Percentiles rank a stretch among this genome's conserved stretches.
phyloP scores from a whole-genome alignment of 352 stramenopile genomes.

The Phytophthora pisi region DNA sequence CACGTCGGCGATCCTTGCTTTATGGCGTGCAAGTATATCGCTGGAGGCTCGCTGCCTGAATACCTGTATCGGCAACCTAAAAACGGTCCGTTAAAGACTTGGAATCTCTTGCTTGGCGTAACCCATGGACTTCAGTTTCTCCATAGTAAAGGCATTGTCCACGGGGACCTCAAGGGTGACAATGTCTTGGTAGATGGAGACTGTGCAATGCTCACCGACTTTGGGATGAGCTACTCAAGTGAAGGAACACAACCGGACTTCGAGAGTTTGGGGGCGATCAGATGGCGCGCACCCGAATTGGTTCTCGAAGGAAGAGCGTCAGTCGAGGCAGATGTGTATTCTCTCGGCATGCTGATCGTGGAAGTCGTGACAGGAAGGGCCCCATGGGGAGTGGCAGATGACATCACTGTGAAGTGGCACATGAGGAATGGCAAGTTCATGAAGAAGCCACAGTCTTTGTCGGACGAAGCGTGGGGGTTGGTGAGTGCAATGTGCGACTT shows the following conservation, averaged over 20 bases:
- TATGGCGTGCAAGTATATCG: conserved; percentile 10
- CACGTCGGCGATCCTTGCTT: conserved; percentile 3
- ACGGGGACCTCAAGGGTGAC: conserved; percentile 7
- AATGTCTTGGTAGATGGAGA: conserved; percentile 9
- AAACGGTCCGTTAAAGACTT: neutral
- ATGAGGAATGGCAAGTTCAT: conserved; percentile 3
- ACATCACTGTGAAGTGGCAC: neutral
- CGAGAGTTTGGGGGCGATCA: conserved; percentile 2
- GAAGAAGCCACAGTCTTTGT: neutral
- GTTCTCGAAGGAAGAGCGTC: neutral
- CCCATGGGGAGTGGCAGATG: neutral
- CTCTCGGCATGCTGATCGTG: conserved; percentile 10
- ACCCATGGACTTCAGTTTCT: conserved; percentile 5
- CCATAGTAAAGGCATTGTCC: conserved; percentile 5
- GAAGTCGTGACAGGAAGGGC: neutral
- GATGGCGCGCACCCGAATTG: conserved; percentile 9
- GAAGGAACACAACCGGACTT: neutral
- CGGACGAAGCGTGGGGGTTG: conserved; percentile 6
- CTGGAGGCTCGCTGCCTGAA: neutral
- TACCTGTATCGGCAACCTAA: conserved; percentile 4
- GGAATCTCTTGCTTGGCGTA: conserved; percentile 7
- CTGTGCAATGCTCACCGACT: conserved; percentile 5
- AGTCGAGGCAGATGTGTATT: conserved; percentile 12
- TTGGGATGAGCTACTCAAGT: conserved; percentile 5
- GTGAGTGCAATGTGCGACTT: conserved; percentile 8